Evolutionary conservation across 768 basidiomycete species (phyloP).

Genomic region (Tephrocybe sp.): DNA sequence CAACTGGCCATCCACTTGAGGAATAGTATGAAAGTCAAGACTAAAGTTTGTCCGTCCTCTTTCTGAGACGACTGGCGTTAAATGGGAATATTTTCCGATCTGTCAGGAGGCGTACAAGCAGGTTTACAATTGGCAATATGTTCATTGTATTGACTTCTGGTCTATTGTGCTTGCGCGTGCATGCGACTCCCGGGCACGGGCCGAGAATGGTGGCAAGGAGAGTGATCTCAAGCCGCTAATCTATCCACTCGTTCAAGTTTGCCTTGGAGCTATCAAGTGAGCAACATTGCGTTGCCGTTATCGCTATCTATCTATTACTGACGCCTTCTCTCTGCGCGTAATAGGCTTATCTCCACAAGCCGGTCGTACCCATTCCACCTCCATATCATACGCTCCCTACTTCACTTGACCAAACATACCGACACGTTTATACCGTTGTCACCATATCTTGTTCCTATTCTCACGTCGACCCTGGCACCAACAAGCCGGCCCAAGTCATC

Average conservation of each 20-base stretch:
- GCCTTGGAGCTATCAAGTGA: slow-evolving; percentile 90
- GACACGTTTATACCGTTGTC: slow-evolving; percentile 85
- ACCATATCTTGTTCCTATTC: slow-evolving; percentile 83
- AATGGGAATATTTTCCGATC: slow-evolving; percentile 9
- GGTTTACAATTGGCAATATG: slow-evolving; percentile 99
- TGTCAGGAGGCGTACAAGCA: slow-evolving; percentile 84
- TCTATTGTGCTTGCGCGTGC: slow-evolving; percentile 81
- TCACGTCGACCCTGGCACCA: slow-evolving; percentile 70
- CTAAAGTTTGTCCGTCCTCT: slow-evolving; percentile 53
- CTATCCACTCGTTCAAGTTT: slow-evolving; percentile 94
- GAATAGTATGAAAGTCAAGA: slow-evolving; percentile 87
- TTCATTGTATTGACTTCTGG: slow-evolving; percentile 97
- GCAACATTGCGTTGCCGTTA: slow-evolving; percentile 25
- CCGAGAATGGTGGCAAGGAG: slow-evolving; percentile 52
- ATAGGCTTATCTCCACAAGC: slow-evolving; percentile 84
- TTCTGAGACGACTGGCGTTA: slow-evolving; percentile 3
- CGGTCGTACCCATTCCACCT: slow-evolving; percentile 96
- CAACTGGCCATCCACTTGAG: slow-evolving; percentile 92
- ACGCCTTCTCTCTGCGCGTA: slow-evolving; percentile 7
- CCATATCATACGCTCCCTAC: slow-evolving; percentile 85
- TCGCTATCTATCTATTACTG: slow-evolving; percentile 15
- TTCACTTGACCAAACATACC: slow-evolving; percentile 83
- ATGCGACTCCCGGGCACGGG: slow-evolving; percentile 61
- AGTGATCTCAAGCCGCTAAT: slow-evolving; percentile 87
- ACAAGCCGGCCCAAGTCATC: slow-evolving; percentile 78